phyloP scores from a whole-genome alignment of 2,329 filamentous ascomycete species.

The Emmonsiellopsis sp. region DNA sequence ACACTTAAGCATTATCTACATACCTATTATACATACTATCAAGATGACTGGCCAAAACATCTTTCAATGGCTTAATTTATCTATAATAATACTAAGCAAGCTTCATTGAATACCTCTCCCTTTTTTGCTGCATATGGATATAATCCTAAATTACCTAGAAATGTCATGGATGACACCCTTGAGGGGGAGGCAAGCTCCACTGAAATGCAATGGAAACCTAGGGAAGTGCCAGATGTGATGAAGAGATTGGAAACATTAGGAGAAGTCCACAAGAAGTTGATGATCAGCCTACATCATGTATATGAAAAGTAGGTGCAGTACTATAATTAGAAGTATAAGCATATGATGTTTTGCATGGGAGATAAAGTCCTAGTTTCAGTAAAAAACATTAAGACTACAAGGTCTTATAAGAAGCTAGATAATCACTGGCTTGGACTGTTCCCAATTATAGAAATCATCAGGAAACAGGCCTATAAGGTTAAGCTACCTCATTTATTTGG shows the following conservation, averaged over 20 bases:
- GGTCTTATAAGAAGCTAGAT: slow-evolving; percentile 1
- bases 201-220: not conserved
- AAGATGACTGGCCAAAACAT: slow-evolving; percentile 5
- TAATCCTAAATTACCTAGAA: not conserved
- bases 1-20: slow-evolving; percentile 10
- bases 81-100: not conserved
- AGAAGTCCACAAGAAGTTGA: not conserved
- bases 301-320: not conserved
- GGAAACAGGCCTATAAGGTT: not conserved
- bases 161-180: not conserved
- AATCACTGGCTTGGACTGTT: not conserved
- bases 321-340: not conserved
- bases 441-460: not conserved
- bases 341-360: not conserved
- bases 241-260: not conserved
- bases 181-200: too few species aligned
- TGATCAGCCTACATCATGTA: not conserved
- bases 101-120: not conserved
- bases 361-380: slow-evolving; percentile 1
- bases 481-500: not conserved
- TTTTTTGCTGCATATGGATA: slow-evolving; percentile 2
- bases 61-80: not conserved
- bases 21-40: not conserved
- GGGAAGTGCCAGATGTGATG: not conserved
- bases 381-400: not conserved